Evolutionary conservation across 2,329 filamentous ascomycete species (phyloP).

Genomic region (Ceratocystis smalleyi): DNA sequence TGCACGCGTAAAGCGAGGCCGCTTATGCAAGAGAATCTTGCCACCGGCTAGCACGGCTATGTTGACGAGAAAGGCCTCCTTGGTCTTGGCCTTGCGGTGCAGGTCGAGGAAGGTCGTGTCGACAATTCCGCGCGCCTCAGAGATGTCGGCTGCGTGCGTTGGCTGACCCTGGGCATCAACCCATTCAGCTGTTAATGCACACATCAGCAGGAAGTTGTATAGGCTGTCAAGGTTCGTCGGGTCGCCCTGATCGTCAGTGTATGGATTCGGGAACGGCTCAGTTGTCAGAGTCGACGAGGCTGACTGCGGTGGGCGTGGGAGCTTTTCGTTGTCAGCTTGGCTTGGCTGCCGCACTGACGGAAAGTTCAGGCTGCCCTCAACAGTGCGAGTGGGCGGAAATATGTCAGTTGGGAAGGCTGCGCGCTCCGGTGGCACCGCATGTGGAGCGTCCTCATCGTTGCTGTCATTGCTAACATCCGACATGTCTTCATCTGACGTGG

Average conservation of each 20-base stretch:
- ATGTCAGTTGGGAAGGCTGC: conserved; percentile 12
- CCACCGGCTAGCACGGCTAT: conserved; percentile 42
- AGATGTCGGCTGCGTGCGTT: conserved; percentile 30
- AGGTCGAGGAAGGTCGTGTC: conserved; percentile 39
- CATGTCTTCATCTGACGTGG: neutral
- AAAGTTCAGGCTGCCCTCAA: conserved; percentile 7
- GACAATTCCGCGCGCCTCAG: conserved; percentile 40
- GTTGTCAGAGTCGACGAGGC: neutral
- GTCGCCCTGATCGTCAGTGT: conserved; percentile 25
- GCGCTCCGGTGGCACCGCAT: neutral
- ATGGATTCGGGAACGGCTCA: conserved; percentile 16
- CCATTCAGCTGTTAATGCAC: conserved; percentile 37
- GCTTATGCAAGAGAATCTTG: conserved; percentile 31
- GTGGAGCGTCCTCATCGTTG: neutral
- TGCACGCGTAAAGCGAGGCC: conserved; percentile 12
- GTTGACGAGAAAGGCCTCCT: conserved; percentile 44
- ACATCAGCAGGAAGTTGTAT: conserved; percentile 38
- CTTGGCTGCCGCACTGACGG: conserved; percentile 6
- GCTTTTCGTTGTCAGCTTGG: neutral
- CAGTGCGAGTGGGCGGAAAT: conserved; percentile 11
- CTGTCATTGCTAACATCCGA: neutral
- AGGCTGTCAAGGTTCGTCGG: conserved; percentile 42
- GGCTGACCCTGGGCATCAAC: conserved; percentile 31
- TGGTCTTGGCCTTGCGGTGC: conserved; percentile 33
- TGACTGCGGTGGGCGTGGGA: neutral